phyloP scores from a whole-genome alignment of 1,139 yeast species.

The Protomyces inundatus region DNA sequence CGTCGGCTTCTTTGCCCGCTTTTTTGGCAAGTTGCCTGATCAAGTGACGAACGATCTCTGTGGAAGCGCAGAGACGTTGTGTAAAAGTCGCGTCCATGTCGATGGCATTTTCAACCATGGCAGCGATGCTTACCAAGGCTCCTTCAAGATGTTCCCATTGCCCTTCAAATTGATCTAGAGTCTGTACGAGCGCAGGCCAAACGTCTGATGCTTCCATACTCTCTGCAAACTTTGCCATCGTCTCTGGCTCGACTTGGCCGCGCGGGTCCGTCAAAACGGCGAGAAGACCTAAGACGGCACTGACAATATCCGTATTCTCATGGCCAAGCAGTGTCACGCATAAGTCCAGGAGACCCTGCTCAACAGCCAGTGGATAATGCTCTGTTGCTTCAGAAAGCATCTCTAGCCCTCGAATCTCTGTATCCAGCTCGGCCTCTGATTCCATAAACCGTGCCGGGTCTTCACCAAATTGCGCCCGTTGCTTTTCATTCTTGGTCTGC shows the following conservation, averaged over 20 bases:
- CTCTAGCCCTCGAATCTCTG: slow-evolving; percentile 38
- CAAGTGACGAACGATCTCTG: slow-evolving; percentile 4
- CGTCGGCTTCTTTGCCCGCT: no score
- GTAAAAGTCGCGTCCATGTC: slow-evolving; percentile 25
- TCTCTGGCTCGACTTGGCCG: slow-evolving; percentile 28
- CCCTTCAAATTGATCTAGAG: slow-evolving; percentile 31
- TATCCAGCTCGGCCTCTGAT: slow-evolving; percentile 34
- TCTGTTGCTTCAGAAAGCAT: slow-evolving; percentile 36
- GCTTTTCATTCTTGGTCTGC: slow-evolving; percentile 36
- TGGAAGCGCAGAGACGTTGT: slow-evolving; percentile 22
- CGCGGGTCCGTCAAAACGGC: slow-evolving; percentile 35
- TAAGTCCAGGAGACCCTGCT: slow-evolving; percentile 33
- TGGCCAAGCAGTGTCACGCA: slow-evolving; percentile 37
- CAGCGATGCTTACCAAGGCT: slow-evolving; percentile 25
- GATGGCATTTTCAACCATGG: slow-evolving; percentile 31
- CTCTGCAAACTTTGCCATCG: slow-evolving; percentile 23
- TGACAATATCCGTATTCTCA: slow-evolving; percentile 39
- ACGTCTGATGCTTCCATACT: slow-evolving; percentile 24
- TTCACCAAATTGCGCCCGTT: slow-evolving; percentile 36
- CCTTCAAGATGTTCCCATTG: slow-evolving; percentile 22
- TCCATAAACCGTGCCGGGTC: slow-evolving; percentile 39
- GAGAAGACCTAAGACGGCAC: slow-evolving; percentile 34
- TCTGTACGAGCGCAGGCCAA: slow-evolving; percentile 29
- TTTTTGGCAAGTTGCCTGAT: no score
- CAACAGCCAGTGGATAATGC: slow-evolving; percentile 34